Conservation (phyloP, 805 yeast species). For the Nakazawaea ambrosiae region DNA sequence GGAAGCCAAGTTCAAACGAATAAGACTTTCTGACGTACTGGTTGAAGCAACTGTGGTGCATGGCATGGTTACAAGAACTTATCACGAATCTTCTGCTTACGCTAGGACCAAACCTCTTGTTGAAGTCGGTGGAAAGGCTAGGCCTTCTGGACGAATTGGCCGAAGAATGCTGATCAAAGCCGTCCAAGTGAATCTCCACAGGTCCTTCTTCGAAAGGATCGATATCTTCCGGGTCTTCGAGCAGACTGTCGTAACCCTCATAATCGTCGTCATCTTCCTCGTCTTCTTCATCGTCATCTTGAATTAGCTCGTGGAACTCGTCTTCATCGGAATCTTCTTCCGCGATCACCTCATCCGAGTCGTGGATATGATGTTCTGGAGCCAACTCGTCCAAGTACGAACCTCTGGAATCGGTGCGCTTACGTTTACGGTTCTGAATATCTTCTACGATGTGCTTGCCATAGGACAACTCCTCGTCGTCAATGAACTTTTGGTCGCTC, state of each 20-base stretch:
- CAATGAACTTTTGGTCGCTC: conserved; percentile 11
- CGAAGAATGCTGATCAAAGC: conserved; percentile 4
- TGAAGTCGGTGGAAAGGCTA: conserved; percentile 1
- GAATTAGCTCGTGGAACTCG: conserved; percentile 3
- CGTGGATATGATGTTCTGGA: conserved; percentile 14
- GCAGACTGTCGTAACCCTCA: conserved; percentile 8
- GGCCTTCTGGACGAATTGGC: conserved; percentile 4
- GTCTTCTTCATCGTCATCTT: conserved; percentile 3
- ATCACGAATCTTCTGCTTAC: conserved; percentile 24
- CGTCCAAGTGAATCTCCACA: conserved; percentile 4
- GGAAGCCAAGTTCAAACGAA: conserved; percentile 20
- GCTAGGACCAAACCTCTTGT: neutral
- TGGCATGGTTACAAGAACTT: conserved; percentile 45
- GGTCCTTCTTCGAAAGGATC: conserved; percentile 1
- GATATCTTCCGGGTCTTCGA: conserved; percentile 10
- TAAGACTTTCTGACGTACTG: conserved; percentile 20
- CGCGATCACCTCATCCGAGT: conserved; percentile 3
- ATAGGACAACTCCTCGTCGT: conserved; percentile 2
- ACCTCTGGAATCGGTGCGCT: conserved; percentile 2
- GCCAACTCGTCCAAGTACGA: neutral
- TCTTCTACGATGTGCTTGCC: conserved; percentile 5
- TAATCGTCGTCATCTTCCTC: too few species aligned
- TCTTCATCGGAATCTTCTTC: neutral
- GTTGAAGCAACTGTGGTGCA: conserved; percentile 39
- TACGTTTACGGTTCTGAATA: conserved; percentile 6